These are phyloP conservation scores for Microascus cirrosus DNA, from an alignment of 2,329 filamentous ascomycete genomes.

Conservation along the genomic window DNA sequence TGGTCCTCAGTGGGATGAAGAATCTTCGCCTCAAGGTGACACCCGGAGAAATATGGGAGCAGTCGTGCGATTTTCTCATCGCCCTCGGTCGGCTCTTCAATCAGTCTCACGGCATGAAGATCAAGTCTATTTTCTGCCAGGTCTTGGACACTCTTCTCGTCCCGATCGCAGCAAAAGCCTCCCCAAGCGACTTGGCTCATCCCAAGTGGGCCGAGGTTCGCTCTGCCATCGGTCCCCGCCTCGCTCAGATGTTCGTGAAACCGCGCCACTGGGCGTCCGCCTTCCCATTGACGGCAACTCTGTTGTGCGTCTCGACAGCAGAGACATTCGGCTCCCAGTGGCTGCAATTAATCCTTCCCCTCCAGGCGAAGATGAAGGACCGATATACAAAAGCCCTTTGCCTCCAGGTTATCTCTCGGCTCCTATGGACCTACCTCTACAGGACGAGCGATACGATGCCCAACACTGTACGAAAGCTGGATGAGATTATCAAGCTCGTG, in stretches of 20 bases:
- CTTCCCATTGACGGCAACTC: constrained; percentile 76
- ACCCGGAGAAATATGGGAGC: constrained; percentile 67
- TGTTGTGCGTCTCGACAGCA: constrained; percentile 78
- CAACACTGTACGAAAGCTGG: constrained; percentile 64
- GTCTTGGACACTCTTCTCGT: constrained; percentile 79
- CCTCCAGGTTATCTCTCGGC: constrained; percentile 77
- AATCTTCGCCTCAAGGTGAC: constrained; percentile 68
- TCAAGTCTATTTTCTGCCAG: constrained; percentile 93
- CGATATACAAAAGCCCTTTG: constrained; percentile 66
- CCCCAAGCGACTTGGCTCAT: constrained; percentile 61
- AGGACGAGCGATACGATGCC: constrained; percentile 63
- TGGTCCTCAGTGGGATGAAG: constrained; percentile 85
- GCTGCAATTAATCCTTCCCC: constrained; percentile 66
- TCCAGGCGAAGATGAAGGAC: constrained; percentile 79
- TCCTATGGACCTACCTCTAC: constrained; percentile 93
- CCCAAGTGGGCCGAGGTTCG: constrained; percentile 84
- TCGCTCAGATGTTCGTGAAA: constrained; percentile 79
- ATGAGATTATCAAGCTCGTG: constrained; percentile 79
- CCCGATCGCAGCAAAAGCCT: constrained; percentile 73
- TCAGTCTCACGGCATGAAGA: constrained; percentile 72
- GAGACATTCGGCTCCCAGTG: constrained; percentile 81
- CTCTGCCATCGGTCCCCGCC: constrained; percentile 62
- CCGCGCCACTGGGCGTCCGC: constrained; percentile 84
- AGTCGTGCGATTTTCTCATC: constrained; percentile 81
- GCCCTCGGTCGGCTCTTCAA: constrained; percentile 73